Conservation (phyloP, 2,329 filamentous ascomycete genomes). For the Lecanicillium sp. region DNA sequence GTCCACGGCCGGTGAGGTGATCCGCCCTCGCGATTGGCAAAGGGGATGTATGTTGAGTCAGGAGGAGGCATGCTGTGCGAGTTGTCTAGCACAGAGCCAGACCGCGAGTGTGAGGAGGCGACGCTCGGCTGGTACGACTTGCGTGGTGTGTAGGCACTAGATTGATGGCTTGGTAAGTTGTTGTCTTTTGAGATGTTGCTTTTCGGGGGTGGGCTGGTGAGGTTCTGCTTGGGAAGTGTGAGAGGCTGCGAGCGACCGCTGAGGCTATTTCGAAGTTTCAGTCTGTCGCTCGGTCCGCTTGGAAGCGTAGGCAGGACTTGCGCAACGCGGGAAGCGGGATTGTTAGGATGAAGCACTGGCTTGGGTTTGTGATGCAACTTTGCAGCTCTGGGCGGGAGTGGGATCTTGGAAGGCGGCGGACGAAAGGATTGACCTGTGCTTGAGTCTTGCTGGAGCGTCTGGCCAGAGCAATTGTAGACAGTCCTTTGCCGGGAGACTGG, state of each 20-base stretch:
- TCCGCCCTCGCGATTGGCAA: conserved; percentile 34
- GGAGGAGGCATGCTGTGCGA: conserved; percentile 53
- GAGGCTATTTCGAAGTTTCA: conserved; percentile 22
- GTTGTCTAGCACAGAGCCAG: conserved; percentile 45
- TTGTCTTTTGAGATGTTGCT: conserved; percentile 18
- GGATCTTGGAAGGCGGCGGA: conserved; percentile 2
- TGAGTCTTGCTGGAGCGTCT: conserved; percentile 3
- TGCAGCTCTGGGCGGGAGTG: conserved; percentile 24
- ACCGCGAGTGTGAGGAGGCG: conserved; percentile 35
- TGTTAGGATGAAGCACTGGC: conserved; percentile 20
- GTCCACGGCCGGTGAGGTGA: conserved; percentile 54
- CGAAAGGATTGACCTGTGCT: not conserved
- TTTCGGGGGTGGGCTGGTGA: conserved; percentile 12
- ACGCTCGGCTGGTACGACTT: conserved; percentile 47
- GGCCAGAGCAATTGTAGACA: conserved; percentile 5
- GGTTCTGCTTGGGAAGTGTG: not conserved
- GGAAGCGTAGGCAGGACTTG: conserved; percentile 42
- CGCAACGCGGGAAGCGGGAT: conserved; percentile 18
- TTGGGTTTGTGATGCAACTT: conserved; percentile 38
- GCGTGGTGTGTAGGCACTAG: conserved; percentile 32
- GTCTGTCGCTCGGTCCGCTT: conserved; percentile 35
- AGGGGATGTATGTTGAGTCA: conserved; percentile 56
- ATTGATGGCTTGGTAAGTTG: conserved; percentile 32
- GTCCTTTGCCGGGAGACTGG: conserved; percentile 5
- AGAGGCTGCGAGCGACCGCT: conserved; percentile 13